Evolutionary conservation across 2,329 filamentous ascomycete genomes (phyloP), one percentile per base, ranked within the genome.

Genomic region (Aspergillus sp.): DNA sequence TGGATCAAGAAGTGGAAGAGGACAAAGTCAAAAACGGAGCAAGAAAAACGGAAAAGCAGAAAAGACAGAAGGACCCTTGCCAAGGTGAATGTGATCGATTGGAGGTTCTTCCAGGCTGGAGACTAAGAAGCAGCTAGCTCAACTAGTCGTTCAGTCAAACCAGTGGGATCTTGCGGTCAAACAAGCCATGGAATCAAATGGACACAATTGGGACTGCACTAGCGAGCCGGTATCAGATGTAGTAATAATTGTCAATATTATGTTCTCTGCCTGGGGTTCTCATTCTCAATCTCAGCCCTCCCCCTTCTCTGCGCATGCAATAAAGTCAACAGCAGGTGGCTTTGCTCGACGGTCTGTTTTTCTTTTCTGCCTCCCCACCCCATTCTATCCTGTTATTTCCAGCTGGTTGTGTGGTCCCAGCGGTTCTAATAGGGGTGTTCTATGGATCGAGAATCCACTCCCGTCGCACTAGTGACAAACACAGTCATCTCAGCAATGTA

Each of bases 381-480:
- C 11, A 41, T 56, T 50, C 27, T 45, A 56, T 33, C 46, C 24
- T 56, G 37, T 50, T 46, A 40, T 52, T 57, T 46, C 39, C n/a
- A 43, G 39, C 35, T 35, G 50, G 12, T 46, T 39, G 48, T 47
- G 41, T 33, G 39, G 46, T 51, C 43, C 31, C 45, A 17, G 19
- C 21, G 33, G 52, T 45, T 58, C 47, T 54, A 56, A 52, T 55
- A 51, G 55, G 55, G 56, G 50, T 40, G 52, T 41, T 51, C 44
- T 59, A 49, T 55, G 45, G 35, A 57, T 53, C 52, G 48, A 48
- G 60, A 63, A 59, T 41, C 54, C 59, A 64, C 62, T 62, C 55
- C 62, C 63, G 64, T 64, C 64, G 60, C 64, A 66, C 64, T 64
- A 66, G 61, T 66, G 64, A 66, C 64, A 64, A 66, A 66, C 64